Percentiles rank a stretch among this genome's conserved stretches.
These are phyloP conservation scores for Penicillium steckii DNA, from an alignment of 495 filamentous ascomycete genomes.

Conservation along the genomic window DNA sequence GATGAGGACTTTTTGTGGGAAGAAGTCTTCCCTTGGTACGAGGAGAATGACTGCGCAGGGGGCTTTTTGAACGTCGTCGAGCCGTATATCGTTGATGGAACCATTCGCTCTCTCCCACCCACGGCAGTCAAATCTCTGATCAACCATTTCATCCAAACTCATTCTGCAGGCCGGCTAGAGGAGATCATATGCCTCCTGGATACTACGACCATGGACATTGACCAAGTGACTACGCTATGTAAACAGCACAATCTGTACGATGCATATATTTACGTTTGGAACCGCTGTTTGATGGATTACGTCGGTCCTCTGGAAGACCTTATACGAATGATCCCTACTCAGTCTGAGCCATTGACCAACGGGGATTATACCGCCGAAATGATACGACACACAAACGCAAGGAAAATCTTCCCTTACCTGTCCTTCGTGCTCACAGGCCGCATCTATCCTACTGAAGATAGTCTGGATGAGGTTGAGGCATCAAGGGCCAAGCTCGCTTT, in stretches of 20 bases:
- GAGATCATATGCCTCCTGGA: constrained; percentile 93
- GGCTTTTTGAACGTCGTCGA: constrained; percentile 87
- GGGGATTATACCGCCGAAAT: constrained; percentile 33
- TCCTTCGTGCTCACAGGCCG: constrained; percentile 91
- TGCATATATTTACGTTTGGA: constrained; percentile 97
- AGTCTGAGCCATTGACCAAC: constrained; percentile 28
- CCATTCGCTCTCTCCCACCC: constrained; percentile 74
- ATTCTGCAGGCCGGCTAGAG: constrained; percentile 74
- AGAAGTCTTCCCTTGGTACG: constrained; percentile 84
- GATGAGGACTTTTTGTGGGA: constrained; percentile 86
- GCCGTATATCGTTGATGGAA: constrained; percentile 76
- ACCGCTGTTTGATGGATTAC: constrained; percentile 82
- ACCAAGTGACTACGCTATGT: constrained; percentile 88
- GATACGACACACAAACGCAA: constrained; percentile 57
- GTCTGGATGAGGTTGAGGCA: constrained; percentile 65
- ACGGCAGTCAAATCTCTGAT: constrained; percentile 84
- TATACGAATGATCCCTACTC: constrained; percentile 61
- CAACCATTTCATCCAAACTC: constrained; percentile 69
- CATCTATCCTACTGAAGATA: constrained; percentile 81
- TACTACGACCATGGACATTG: constrained; percentile 86
- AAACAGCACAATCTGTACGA: constrained; percentile 90
- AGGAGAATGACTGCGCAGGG: constrained; percentile 67
- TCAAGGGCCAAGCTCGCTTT: constrained; percentile 77
- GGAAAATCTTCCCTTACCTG: constrained; percentile 93
- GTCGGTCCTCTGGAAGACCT: constrained; percentile 88